These are phyloP conservation scores for Silybum marianum DNA, from an alignment of 129 eudicot genomes.

Conservation along the genomic window DNA sequence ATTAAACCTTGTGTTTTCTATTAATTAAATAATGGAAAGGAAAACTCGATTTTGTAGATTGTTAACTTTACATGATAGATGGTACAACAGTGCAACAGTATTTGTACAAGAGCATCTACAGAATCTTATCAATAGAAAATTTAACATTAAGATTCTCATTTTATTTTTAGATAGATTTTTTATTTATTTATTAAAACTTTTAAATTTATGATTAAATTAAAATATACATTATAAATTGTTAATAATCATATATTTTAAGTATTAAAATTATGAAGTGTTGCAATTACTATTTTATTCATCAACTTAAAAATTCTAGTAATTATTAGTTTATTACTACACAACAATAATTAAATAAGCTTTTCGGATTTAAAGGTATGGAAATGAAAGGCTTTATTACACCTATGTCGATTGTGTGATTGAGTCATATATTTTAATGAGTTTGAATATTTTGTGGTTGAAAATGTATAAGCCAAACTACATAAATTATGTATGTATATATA, in stretches of 20 bases:
- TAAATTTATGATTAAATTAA: not conserved
- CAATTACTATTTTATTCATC: no score
- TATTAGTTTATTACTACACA: no score
- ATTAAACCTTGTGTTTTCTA: not conserved
- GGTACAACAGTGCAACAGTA: not conserved
- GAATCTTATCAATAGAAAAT: not conserved
- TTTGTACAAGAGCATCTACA: conserved; percentile 2
- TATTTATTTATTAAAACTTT: not conserved
- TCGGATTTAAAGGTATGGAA: no score
- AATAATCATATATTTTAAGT: no score
- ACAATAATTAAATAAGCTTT: no score
- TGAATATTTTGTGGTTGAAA: not conserved
- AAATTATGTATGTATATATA: not conserved
- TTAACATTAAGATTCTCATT: not conserved
- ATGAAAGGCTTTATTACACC: no score
- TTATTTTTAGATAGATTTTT: not conserved
- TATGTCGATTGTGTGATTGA: not conserved
- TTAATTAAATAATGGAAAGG: not conserved
- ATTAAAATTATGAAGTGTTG: no score
- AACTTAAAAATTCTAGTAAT: no score
- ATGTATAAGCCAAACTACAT: not conserved
- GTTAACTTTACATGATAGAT: not conserved
- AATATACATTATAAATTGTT: no score
- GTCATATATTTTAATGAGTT: not conserved
- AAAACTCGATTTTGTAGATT: not conserved